These are phyloP conservation scores for Puccinia coronata DNA, from an alignment of 1,284 basidiomycete species.

Conservation along the genomic window DNA sequence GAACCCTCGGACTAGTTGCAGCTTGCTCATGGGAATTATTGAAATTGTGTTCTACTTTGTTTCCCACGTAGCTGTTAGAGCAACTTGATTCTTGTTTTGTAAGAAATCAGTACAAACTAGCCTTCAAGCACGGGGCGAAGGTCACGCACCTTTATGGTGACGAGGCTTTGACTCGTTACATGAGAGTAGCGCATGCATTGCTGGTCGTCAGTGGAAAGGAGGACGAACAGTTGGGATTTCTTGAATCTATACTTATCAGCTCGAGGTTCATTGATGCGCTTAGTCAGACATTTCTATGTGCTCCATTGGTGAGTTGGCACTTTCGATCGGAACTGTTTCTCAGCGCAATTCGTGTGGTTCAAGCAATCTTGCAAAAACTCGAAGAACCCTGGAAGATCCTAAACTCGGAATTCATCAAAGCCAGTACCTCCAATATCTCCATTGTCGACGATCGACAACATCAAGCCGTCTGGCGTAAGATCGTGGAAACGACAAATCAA, in stretches of 20 bases:
- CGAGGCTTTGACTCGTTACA: slow-evolving; percentile 27
- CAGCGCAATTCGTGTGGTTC: not conserved
- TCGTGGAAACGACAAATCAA: not conserved
- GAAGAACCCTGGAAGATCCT: not conserved
- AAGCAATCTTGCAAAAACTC: not conserved
- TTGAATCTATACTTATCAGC: slow-evolving; percentile 17
- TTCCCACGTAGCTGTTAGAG: slow-evolving; percentile 4
- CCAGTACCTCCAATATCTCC: not conserved
- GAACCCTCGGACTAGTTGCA: not conserved
- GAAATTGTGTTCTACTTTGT: not conserved
- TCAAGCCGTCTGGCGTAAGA: not conserved
- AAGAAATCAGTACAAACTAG: slow-evolving; percentile 14
- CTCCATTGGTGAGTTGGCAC: slow-evolving; percentile 11
- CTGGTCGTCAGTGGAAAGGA: not conserved
- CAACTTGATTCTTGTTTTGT: slow-evolving; percentile 41
- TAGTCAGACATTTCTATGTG: slow-evolving; percentile 14
- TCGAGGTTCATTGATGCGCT: slow-evolving; percentile 25
- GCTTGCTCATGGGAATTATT: not conserved
- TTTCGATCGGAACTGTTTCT: slow-evolving; percentile 6
- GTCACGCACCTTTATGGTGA: slow-evolving; percentile 24
- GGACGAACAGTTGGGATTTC: not conserved
- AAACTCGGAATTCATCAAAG: slow-evolving; percentile 17
- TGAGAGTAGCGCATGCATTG: slow-evolving; percentile 1
- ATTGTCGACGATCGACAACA: not conserved
- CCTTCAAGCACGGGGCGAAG: slow-evolving; percentile 24